Percentiles rank a stretch among this genome's conserved stretches.
These are phyloP conservation scores for Endoconidiophora laricicola DNA, from an alignment of 2,329 filamentous ascomycete species.

Conservation along the genomic window DNA sequence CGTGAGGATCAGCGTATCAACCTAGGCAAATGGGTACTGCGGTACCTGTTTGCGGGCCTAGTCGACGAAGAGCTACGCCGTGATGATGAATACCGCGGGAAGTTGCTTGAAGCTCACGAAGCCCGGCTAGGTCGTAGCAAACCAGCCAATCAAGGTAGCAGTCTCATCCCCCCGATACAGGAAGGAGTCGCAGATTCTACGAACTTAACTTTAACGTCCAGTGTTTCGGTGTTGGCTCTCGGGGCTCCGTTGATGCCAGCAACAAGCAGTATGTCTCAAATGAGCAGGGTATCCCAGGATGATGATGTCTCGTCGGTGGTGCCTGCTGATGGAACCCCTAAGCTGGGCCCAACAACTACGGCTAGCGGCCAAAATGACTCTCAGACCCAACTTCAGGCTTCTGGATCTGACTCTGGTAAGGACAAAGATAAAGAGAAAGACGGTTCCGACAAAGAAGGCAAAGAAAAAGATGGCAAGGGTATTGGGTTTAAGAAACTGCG, in stretches of 20 bases:
- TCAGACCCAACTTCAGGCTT: conserved; percentile 12
- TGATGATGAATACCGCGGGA: conserved; percentile 57
- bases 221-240: neutral
- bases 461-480: conserved; percentile 39
- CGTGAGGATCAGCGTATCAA: conserved; percentile 93
- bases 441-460: conserved; percentile 30
- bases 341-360: conserved; percentile 25
- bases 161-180: neutral
- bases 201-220: neutral
- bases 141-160: conserved; percentile 16
- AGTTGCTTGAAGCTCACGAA: conserved; percentile 45
- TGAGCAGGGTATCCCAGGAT: conserved; percentile 45
- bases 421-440: conserved; percentile 30
- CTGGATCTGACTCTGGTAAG: conserved; percentile 30
- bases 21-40: conserved; percentile 86
- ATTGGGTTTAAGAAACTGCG: conserved; percentile 78
- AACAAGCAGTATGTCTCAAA: conserved; percentile 27
- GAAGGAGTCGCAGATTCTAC: conserved; percentile 2
- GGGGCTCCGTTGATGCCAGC: conserved; percentile 18
- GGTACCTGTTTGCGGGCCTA: conserved; percentile 77
- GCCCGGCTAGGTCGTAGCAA: conserved; percentile 37
- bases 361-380: neutral
- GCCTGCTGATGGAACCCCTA: conserved; percentile 27
- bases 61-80: conserved; percentile 80
- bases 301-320: conserved; percentile 60